Evolutionary conservation across 768 basidiomycete species (phyloP).

Genomic region (Mycena maculata): DNA sequence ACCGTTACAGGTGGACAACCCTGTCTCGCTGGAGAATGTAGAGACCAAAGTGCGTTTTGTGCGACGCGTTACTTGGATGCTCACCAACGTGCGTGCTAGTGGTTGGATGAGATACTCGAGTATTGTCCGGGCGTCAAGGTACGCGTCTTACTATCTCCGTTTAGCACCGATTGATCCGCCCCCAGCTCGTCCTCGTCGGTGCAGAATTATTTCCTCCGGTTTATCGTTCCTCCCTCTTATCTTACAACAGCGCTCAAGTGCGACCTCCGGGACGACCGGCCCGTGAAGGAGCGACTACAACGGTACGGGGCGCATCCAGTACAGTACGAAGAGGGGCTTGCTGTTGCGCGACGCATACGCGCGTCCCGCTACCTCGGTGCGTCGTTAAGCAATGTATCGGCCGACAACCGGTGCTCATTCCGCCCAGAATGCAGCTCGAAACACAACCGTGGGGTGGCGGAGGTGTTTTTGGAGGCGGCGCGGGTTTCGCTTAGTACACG

Average conservation of each 20-base stretch:
- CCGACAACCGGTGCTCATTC: neutral
- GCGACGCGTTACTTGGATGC: neutral
- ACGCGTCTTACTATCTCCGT: constrained; percentile 34
- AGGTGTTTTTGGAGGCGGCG: constrained; percentile 93
- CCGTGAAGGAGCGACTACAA: constrained; percentile 76
- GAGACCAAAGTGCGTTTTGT: constrained; percentile 77
- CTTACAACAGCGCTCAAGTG: constrained; percentile 84
- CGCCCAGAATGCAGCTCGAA: constrained; percentile 93
- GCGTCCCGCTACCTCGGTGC: constrained; percentile 89
- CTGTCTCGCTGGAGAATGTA: constrained; percentile 95
- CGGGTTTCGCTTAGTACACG: constrained; percentile 84
- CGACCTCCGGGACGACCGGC: constrained; percentile 89
- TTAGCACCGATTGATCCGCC: constrained; percentile 19
- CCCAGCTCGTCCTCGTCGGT: constrained; percentile 90
- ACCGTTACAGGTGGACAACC: constrained; percentile 82
- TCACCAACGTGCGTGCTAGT: constrained; percentile 58
- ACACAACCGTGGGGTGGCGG: constrained; percentile 93
- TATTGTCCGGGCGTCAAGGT: constrained; percentile 97
- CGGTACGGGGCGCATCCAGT: constrained; percentile 79
- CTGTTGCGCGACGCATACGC: constrained; percentile 90
- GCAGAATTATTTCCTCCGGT: constrained; percentile 44
- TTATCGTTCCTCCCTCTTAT: constrained; percentile 22
- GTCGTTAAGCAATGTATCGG: neutral
- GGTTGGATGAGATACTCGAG: constrained; percentile 93
- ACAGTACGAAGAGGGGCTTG: constrained; percentile 92